Percentiles rank a stretch among this genome's conserved stretches.
Evolutionary conservation across 352 stramenopile species (phyloP).

Genomic region (Phytophthora citricola): DNA sequence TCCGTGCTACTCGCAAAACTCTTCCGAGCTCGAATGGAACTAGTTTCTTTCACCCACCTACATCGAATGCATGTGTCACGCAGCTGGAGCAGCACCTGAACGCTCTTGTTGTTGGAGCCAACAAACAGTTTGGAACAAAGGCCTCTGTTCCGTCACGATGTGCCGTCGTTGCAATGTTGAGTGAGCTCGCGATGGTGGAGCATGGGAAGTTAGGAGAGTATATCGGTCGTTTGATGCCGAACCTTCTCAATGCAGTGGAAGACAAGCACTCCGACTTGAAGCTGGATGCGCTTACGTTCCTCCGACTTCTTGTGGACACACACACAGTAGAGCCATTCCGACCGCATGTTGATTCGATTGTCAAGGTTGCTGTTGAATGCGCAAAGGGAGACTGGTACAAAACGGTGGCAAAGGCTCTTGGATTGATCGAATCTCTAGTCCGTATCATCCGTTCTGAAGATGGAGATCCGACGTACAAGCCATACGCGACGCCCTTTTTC

Average conservation of each 20-base stretch:
- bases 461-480: constrained; percentile 44
- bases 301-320: constrained; percentile 93
- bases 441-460: constrained; percentile 70
- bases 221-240: constrained; percentile 79
- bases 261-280: constrained; percentile 96
- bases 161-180: constrained; percentile 87
- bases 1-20: constrained; percentile 77
- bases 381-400: constrained; percentile 99
- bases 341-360: constrained; percentile 79
- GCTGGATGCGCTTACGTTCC: constrained; percentile 94
- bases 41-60: constrained; percentile 31
- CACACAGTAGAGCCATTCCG: constrained; percentile 86
- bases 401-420: constrained; percentile 95
- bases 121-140: constrained; percentile 85
- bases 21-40: constrained; percentile 43
- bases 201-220: constrained; percentile 76
- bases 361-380: constrained; percentile 89
- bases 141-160: constrained; percentile 79
- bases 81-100: constrained; percentile 72
- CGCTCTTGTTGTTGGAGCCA: constrained; percentile 74
- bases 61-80: constrained; percentile 51
- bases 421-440: constrained; percentile 93
- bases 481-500: constrained; percentile 88
- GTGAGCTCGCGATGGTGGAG: constrained; percentile 82
- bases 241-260: constrained; percentile 86